Percentiles rank a stretch among this genome's conserved stretches.
These are phyloP conservation scores for Ogataea nonfermentans DNA, from an alignment of 805 yeast genomes.

Conservation along the genomic window DNA sequence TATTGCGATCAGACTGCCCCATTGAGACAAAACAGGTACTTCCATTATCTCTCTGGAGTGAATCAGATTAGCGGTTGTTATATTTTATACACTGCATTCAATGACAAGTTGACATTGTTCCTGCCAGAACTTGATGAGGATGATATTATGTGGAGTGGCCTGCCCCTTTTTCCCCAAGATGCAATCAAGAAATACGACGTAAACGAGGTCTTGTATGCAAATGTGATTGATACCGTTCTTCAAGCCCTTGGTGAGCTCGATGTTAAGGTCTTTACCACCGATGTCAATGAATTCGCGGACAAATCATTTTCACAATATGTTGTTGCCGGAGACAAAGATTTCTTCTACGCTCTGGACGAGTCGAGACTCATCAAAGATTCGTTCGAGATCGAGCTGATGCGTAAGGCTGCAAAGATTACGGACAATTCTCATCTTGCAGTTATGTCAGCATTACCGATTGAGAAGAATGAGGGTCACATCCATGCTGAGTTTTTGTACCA, in stretches of 20 bases:
- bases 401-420: constrained; percentile 78
- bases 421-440: constrained; percentile 89
- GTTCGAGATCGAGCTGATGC: constrained; percentile 73
- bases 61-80: constrained; percentile 71
- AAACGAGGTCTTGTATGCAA: constrained; percentile 69
- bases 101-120: constrained; percentile 64
- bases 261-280: constrained; percentile 48
- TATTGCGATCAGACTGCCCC: constrained; percentile 79
- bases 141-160: constrained; percentile 95
- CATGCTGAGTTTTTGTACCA: constrained; percentile 96
- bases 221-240: constrained; percentile 44
- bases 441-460: constrained; percentile 89
- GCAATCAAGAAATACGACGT: constrained; percentile 71
- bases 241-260: constrained; percentile 30
- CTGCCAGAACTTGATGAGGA: constrained; percentile 83
- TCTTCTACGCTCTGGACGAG: constrained; percentile 81
- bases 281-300: constrained; percentile 46
- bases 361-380: constrained; percentile 81
- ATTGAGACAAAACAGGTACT: constrained; percentile 87
- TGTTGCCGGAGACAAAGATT: constrained; percentile 43
- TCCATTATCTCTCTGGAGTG: constrained; percentile 82
- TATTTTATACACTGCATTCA: constrained; percentile 52
- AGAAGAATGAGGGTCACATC: constrained; percentile 82
- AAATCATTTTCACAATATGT: constrained; percentile 37
- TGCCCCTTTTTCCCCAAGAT: constrained; percentile 67